Evolutionary conservation across 78 protist genomes (phyloP), one percentile per base, ranked within the genome.

Genomic region (Mantamonas sphyraenae): DNA sequence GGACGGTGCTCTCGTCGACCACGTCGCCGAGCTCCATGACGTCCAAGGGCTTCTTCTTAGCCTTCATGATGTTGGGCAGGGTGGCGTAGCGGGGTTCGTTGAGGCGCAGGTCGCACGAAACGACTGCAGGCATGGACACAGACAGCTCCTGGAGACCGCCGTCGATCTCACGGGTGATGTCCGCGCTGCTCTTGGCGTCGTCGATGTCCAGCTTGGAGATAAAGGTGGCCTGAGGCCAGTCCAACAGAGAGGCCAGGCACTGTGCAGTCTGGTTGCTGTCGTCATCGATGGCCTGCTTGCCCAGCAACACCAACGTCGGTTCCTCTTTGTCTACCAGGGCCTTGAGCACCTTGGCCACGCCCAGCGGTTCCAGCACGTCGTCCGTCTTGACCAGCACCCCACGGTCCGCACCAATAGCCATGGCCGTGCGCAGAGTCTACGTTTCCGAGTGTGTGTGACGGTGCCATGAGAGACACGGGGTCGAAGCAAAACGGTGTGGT

Each of bases 241-340:
- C 83, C 33, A 96, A 62, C 20, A 91, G 78, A 42, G 87, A 93
- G 0, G 96, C 77, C 30, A 87, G 80, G 88, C 90, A 81, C 70
- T 90, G 97, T 10, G 88, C 97, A 9, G 96, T 90, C 83, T 91
- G 97, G 87, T 86, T 85, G 76, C 51, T 17, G 64, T 96, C 99
- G 64, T 81, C 97, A 45, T 96, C 99, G 35, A 96, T 93, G 38
- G 97, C 94, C 85, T 95, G 98, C 80, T 92, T 92, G 39, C 98
- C 97, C 51, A 71, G 45, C 31, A 77, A 28, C 37, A 76, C 58
- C 20, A 72, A 28, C 26, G 30, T 57, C 39, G 74, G 88, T 40
- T 78, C 67, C 58, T 83, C 86, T 31, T 71, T 60, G 42, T 81
- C 82, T 1, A 43, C 87, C 37, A 96, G 50, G 68, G 79, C 71